Evolutionary conservation across 176 grass and related monocot genomes (phyloP), one percentile per base, ranked within the genome.

Genomic region (Puccinellia tenuiflora): DNA sequence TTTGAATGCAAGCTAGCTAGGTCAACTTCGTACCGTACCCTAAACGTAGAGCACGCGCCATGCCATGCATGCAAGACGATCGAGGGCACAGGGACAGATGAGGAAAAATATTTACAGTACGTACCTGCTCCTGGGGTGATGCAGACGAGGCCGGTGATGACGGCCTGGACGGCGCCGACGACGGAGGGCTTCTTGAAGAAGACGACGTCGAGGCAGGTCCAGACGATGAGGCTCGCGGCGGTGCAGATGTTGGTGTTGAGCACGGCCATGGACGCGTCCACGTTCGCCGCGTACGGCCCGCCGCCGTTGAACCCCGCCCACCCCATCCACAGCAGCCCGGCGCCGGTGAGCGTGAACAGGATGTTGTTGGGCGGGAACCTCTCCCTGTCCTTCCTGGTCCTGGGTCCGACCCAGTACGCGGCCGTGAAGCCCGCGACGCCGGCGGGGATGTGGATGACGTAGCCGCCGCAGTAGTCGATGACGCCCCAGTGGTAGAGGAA

Each of bases 301-400:
- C 92, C 95, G 79, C 95, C 95, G 85, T 97, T 97, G 90, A 97
- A 97, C 21, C 95, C 92, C 0, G 92, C 89, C 95, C 95, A 97
- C 10, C 95, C 95, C 81, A 94, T 86, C 92, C 95, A 97, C 35
- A 97, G 90, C 69, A 97, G 79, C 11, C 92, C 92, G 0, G 90
- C 90, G 5, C 92, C 95, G 1, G 86, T 86, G 54, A 97, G 88
- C 64, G 81, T 85, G 68, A 94, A 89, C 3, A 97, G 79, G 46
- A 97, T 85, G 86, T 97, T 97, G 86, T 97, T 97, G 0, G 92
- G 95, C 34, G 92, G 88, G 71, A 97, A 97, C 55, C 71, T 83
- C 73, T 94, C 86, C 26, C 92, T 33, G 69, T 97, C 95, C 77
- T 76, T 74, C 21, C 68, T 60, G 14, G 84, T 74, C 18, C 90